Conservation (phyloP, 2,329 filamentous ascomycete genomes). For the Penicillium sp. region DNA sequence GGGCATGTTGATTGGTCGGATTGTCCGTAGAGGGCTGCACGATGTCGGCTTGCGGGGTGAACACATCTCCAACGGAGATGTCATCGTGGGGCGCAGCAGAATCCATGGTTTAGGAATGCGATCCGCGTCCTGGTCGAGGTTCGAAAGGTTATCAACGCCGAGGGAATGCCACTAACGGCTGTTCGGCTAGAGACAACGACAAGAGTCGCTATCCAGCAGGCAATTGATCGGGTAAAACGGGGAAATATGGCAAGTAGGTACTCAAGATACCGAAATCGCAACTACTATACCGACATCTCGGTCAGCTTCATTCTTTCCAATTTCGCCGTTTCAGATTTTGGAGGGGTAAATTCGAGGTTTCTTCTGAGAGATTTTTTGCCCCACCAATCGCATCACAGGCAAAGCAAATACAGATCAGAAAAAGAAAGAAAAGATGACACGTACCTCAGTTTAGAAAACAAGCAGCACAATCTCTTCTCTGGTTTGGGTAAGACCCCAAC, state of each 20-base stretch:
- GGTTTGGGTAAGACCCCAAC: slow-evolving; percentile 12
- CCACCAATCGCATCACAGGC: slow-evolving; percentile 15
- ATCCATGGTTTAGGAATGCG: slow-evolving; percentile 19
- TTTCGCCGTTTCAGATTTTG: neutral
- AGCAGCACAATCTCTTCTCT: slow-evolving; percentile 10
- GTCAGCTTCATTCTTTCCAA: slow-evolving; percentile 13
- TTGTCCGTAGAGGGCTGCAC: slow-evolving; percentile 26
- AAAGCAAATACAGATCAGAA: slow-evolving; percentile 3
- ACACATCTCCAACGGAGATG: slow-evolving; percentile 41
- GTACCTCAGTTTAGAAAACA: slow-evolving; percentile 18
- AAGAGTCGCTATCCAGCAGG: slow-evolving; percentile 6
- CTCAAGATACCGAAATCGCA: slow-evolving; percentile 13
- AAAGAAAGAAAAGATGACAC: neutral
- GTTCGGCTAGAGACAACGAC: neutral
- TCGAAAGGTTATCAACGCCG: neutral
- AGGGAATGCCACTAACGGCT: neutral
- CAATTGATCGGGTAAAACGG: slow-evolving; percentile 11
- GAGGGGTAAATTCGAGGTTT: slow-evolving; percentile 21
- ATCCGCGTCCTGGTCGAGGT: neutral
- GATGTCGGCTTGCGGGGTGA: slow-evolving; percentile 38
- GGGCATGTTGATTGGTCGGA: slow-evolving; percentile 21
- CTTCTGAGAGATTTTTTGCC: slow-evolving; percentile 9
- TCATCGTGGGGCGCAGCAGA: slow-evolving; percentile 32
- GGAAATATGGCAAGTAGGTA: slow-evolving; percentile 14
- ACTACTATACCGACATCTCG: slow-evolving; percentile 5